Evolutionary conservation across 768 basidiomycete species (phyloP).

Genomic region (Sarcomyxa edulis): DNA sequence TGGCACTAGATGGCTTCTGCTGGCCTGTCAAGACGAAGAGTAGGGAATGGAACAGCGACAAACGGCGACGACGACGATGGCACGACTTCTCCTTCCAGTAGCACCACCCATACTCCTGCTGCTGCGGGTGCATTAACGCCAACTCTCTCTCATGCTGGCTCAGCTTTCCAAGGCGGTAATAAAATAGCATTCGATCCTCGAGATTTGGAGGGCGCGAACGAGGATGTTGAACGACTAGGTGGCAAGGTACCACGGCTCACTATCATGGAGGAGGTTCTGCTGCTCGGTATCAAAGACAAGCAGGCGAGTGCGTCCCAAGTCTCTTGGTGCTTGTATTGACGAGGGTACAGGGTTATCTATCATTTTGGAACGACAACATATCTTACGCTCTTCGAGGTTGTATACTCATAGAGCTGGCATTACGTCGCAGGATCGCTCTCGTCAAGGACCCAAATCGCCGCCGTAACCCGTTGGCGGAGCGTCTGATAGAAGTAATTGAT

Average conservation of each 20-base stretch:
- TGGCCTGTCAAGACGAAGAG: conserved; percentile 54
- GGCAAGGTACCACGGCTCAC: conserved; percentile 83
- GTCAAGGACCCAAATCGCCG: conserved; percentile 78
- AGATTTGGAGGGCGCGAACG: conserved; percentile 70
- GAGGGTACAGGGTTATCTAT: conserved; percentile 69
- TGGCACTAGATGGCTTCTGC: conserved; percentile 38
- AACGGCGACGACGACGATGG: conserved; percentile 31
- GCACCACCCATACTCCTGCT: conserved; percentile 10
- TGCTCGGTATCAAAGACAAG: conserved; percentile 94
- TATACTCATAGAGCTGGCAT: conserved; percentile 93
- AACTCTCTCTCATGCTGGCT: conserved; percentile 60
- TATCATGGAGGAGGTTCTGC: conserved; percentile 93
- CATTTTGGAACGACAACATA: conserved; percentile 99
- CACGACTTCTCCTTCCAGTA: conserved; percentile 10
- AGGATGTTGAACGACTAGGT: conserved; percentile 51
- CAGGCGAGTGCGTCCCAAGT: conserved; percentile 49
- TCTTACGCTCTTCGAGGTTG: conserved; percentile 98
- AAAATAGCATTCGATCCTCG: conserved; percentile 93
- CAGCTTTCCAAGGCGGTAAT: conserved; percentile 80
- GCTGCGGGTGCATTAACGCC: no score
- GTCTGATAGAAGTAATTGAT: conserved; percentile 88
- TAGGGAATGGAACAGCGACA: conserved; percentile 32
- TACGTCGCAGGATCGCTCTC: conserved; percentile 90
- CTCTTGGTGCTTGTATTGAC: conserved; percentile 2
- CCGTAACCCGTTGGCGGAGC: conserved; percentile 70